Conservation (phyloP, 2,329 filamentous ascomycete genomes). For the Fonsecaea monophora region DNA sequence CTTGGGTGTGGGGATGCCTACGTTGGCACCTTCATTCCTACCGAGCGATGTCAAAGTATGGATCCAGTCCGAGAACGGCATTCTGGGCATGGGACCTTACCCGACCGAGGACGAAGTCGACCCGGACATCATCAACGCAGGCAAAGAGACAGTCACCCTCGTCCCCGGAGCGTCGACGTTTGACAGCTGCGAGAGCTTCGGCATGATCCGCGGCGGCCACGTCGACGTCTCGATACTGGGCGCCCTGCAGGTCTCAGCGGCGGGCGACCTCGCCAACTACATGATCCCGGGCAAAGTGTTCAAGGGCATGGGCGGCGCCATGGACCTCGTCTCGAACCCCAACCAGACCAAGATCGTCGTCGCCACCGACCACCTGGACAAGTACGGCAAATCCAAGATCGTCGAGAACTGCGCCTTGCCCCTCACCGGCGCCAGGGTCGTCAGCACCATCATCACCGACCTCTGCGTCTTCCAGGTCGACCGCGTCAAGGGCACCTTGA, state of each 20-base stretch:
- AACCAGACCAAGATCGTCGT: constrained; percentile 75
- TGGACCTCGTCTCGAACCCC: constrained; percentile 75
- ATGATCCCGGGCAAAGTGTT: constrained; percentile 86
- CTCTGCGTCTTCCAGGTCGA: constrained; percentile 81
- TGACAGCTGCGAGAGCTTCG: constrained; percentile 80
- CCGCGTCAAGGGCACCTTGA: constrained; percentile 66
- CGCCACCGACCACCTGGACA: constrained; percentile 72
- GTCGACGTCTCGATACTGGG: constrained; percentile 85
- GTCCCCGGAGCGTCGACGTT: constrained; percentile 78
- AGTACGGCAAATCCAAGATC: constrained; percentile 71
- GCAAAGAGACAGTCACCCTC: constrained; percentile 85
- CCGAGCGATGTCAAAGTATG: constrained; percentile 73
- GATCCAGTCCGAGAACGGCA: constrained; percentile 86
- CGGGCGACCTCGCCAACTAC: constrained; percentile 84
- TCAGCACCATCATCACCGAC: constrained; percentile 76
- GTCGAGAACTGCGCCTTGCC: constrained; percentile 69
- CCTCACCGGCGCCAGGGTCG: constrained; percentile 69
- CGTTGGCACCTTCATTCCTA: constrained; percentile 79
- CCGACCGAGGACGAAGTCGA: constrained; percentile 75
- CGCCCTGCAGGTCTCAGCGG: constrained; percentile 78
- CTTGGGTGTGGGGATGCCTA: constrained; percentile 83
- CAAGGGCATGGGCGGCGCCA: constrained; percentile 85
- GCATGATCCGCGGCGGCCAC: constrained; percentile 85
- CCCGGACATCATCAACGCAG: constrained; percentile 81
- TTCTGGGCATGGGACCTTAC: constrained; percentile 82